These are phyloP conservation scores for Arctium lappa DNA, from an alignment of 129 eudicot species.

Conservation along the genomic window DNA sequence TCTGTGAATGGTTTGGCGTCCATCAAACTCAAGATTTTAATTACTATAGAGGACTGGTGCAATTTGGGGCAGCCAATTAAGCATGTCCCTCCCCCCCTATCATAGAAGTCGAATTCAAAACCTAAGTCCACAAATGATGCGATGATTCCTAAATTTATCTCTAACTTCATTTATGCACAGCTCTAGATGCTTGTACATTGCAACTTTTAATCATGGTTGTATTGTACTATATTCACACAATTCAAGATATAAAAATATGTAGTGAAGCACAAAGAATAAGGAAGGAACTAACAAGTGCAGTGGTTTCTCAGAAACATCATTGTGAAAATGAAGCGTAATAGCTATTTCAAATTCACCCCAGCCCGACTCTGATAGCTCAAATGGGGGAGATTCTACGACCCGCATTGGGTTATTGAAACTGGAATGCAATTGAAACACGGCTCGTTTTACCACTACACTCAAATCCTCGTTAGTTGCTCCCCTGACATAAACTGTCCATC, in stretches of 20 bases:
- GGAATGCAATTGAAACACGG: too few relatives aligned
- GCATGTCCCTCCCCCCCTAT: neutral
- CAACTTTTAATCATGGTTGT: neutral
- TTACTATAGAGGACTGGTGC: neutral
- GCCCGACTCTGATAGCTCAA: too few relatives aligned
- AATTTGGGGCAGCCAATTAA: neutral
- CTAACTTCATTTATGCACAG: neutral
- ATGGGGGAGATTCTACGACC: too few relatives aligned
- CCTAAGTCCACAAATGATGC: neutral
- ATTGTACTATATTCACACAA: too few relatives aligned
- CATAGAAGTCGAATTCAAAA: neutral
- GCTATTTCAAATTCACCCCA: constrained; percentile 99
- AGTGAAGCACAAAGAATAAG: too few relatives aligned
- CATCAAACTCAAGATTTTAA: neutral
- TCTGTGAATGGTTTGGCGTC: constrained; percentile 25
- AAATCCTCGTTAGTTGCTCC: too few relatives aligned
- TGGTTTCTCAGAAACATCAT: too few relatives aligned
- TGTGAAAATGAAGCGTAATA: constrained; percentile 85
- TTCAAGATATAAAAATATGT: too few relatives aligned
- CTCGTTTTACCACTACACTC: too few relatives aligned
- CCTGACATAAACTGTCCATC: too few relatives aligned
- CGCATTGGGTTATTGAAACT: too few relatives aligned
- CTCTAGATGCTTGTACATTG: neutral
- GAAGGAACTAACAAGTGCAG: too few relatives aligned
- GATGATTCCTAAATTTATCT: neutral